phyloP scores from a whole-genome alignment of 179 eudicot species.

The Camellia oleifera region DNA sequence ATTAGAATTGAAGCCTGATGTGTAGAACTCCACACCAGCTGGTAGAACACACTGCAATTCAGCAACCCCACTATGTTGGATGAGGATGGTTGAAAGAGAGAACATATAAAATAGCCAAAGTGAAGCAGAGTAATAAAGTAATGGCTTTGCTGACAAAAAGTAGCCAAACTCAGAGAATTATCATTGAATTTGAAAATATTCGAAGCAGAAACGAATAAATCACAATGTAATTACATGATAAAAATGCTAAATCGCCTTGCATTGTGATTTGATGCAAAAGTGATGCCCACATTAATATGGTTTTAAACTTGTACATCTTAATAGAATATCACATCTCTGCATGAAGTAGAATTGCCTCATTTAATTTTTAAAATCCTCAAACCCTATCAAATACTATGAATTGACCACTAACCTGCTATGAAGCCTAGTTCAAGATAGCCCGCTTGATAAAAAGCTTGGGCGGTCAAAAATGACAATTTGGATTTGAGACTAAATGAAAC shows the following conservation, averaged over 20 bases:
- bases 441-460: neutral
- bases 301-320: too few species aligned
- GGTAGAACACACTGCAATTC: slow-evolving; percentile 90
- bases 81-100: neutral
- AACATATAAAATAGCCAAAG: neutral
- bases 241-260: slow-evolving; percentile 5
- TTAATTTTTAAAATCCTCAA: neutral
- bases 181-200: neutral
- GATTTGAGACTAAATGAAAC: slow-evolving; percentile 2
- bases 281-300: neutral
- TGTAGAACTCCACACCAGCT: slow-evolving; percentile 91
- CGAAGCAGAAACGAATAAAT: neutral
- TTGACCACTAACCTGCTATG: neutral
- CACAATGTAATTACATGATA: neutral
- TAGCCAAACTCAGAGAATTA: neutral
- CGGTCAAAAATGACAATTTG: neutral
- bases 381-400: neutral
- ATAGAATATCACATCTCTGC: neutral
- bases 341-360: neutral
- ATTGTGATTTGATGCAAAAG: neutral
- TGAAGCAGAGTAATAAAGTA: slow-evolving; percentile 5
- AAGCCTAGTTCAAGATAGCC: neutral
- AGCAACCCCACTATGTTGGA: slow-evolving; percentile 14
- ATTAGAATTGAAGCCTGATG: slow-evolving; percentile 52
- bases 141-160: neutral